Percentiles rank a stretch among this genome's conserved stretches.
phyloP scores from a whole-genome alignment of 768 basidiomycete species.

The Leccinum broughii region DNA sequence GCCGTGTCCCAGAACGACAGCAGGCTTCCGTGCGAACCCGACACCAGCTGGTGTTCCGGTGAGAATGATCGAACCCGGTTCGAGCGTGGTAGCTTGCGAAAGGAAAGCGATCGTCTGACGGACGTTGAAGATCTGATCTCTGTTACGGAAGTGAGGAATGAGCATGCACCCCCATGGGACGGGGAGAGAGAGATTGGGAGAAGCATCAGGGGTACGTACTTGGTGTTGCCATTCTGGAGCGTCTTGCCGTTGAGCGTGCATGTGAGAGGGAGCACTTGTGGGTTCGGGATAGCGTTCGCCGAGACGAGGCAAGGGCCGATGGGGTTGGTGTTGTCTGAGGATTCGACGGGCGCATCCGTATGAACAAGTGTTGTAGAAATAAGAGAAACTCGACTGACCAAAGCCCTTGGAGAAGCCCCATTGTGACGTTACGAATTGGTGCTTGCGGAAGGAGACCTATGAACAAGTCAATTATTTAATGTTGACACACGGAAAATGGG shows the following conservation, averaged over 20 bases:
- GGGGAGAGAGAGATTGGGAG: too few relatives aligned
- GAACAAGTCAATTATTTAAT: not conserved
- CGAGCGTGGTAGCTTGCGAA: slow-evolving; percentile 81
- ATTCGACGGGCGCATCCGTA: not conserved
- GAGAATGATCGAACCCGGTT: slow-evolving; percentile 78
- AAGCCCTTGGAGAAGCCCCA: slow-evolving; percentile 91
- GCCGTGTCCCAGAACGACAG: slow-evolving; percentile 68
- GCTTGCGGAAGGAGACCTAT: slow-evolving; percentile 74
- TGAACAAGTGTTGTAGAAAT: too few relatives aligned
- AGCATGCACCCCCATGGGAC: not conserved
- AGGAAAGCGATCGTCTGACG: slow-evolving; percentile 77
- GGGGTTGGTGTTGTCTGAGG: slow-evolving; percentile 48
- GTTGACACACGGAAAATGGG: too few relatives aligned
- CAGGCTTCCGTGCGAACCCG: slow-evolving; percentile 73
- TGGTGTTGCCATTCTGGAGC: slow-evolving; percentile 77
- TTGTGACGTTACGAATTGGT: slow-evolving; percentile 78
- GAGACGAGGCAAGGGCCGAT: slow-evolving; percentile 82
- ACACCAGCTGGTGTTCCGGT: slow-evolving; percentile 85
- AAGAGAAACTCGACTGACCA: slow-evolving; percentile 43
- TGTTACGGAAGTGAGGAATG: slow-evolving; percentile 27
- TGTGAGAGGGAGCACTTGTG: slow-evolving; percentile 63
- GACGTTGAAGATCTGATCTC: slow-evolving; percentile 80
- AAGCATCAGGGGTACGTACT: slow-evolving; percentile 38
- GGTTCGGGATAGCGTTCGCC: slow-evolving; percentile 59
- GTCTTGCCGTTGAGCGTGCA: slow-evolving; percentile 64